Evolutionary conservation across 768 basidiomycete species (phyloP), one percentile per base, ranked within the genome.

Genomic region (Xerocomus brunneocitrinus): DNA sequence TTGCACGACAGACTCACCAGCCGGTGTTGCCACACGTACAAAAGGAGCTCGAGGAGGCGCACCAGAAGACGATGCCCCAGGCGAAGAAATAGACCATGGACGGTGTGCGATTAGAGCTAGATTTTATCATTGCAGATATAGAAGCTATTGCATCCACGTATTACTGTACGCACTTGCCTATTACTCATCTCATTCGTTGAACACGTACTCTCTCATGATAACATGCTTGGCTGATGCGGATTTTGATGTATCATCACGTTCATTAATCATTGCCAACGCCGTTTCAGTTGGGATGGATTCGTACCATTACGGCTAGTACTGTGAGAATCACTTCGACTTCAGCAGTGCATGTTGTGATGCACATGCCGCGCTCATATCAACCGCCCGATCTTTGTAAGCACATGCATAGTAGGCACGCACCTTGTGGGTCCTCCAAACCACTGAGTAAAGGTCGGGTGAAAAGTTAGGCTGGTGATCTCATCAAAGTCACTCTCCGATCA

Each of bases 1-100:
- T 47, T 6, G 38, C 19, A 2, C 22, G 7, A 32, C 50, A 91
- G 85, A 82, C 76, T 25, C 93, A 98, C 65, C 70, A 79, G 68
- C 87, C 94, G 19, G 95, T 97, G 6, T 73, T 95, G 52, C 87
- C 91, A 5, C 82, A 87, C 61, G 71, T 93, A 16, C 95, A 98
- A 72, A 85, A 82, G 66, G 95, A 97, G 51, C 82, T 97, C 56
- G 84, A 89, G 67, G 91, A 91, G 31, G 89, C 85, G 13, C 88
- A 93, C 67, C 83, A 82, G 69, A 92, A 91, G 79, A 83, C 85
- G 42, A 70, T 87, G 48, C 80, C 82, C 38, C 76, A 80, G 54
- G 69, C 76, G 41, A 89, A 87, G 77, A 87, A 88, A 74, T 89
- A 87, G 75, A 69, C 16, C 51, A 30, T 28, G 13, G 13, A 10